Evolutionary conservation across 257 asterid species (phyloP).

Genomic region (Prunella vulgaris): DNA sequence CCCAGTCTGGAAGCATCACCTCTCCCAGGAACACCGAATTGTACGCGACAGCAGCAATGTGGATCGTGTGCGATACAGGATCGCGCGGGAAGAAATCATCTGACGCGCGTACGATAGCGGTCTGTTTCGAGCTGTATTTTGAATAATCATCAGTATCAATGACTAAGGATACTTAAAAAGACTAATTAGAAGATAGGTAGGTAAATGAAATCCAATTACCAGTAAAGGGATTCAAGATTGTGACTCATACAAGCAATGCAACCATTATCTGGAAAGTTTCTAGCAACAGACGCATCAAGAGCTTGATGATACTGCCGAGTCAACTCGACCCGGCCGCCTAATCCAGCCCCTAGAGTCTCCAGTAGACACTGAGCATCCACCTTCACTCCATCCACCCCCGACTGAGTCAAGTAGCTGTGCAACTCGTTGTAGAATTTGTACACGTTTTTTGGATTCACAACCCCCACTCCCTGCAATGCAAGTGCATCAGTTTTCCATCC

Average conservation of each 20-base stretch:
- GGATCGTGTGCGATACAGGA: constrained; percentile 77
- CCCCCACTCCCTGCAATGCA: constrained; percentile 68
- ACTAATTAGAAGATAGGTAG: not conserved
- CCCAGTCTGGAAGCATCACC: constrained; percentile 88
- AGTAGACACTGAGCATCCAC: constrained; percentile 80
- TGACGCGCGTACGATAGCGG: constrained; percentile 74
- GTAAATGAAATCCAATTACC: constrained; percentile 28
- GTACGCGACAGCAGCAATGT: constrained; percentile 78
- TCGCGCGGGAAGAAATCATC: constrained; percentile 86
- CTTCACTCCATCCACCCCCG: constrained; percentile 82
- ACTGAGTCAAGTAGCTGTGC: constrained; percentile 71
- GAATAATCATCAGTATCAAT: not conserved
- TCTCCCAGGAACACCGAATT: constrained; percentile 75
- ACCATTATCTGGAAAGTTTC: constrained; percentile 71
- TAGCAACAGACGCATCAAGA: constrained; percentile 77
- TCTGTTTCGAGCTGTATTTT: constrained; percentile 68
- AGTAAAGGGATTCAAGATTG: constrained; percentile 75
- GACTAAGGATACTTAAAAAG: not conserved
- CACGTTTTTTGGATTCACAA: constrained; percentile 74
- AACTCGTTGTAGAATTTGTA: constrained; percentile 68
- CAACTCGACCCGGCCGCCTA: constrained; percentile 79
- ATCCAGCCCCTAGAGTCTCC: constrained; percentile 83
- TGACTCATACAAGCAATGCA: constrained; percentile 98
- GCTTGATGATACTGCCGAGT: constrained; percentile 85
- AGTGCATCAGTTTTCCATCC: constrained; percentile 68